Evolutionary conservation across 768 basidiomycete species (phyloP).

Genomic region (Hydnomerulius pinastri): DNA sequence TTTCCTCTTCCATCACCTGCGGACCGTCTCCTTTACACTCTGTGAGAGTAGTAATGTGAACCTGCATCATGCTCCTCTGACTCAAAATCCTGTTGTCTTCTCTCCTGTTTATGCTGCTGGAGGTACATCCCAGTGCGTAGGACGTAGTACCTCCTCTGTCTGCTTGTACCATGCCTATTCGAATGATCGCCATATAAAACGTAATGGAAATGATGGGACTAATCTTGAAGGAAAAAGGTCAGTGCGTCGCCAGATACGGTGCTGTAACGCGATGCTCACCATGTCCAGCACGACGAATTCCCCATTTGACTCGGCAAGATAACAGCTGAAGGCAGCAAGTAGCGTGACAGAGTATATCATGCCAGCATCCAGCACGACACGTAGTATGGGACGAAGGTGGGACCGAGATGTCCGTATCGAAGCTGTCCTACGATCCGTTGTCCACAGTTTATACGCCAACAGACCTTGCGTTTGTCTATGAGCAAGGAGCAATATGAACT

Average conservation of each 20-base stretch:
- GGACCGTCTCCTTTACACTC: constrained; percentile 5
- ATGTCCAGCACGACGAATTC: constrained; percentile 39
- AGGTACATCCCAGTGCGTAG: neutral
- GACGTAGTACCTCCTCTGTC: neutral
- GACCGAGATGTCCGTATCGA: constrained; percentile 14
- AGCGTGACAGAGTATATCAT: constrained; percentile 39
- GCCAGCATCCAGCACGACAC: constrained; percentile 39
- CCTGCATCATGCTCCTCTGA: neutral
- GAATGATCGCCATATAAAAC: constrained; percentile 46
- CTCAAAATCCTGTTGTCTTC: constrained; percentile 2
- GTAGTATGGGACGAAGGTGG: constrained; percentile 18
- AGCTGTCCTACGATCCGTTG: constrained; percentile 22
- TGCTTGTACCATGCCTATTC: constrained; percentile 26
- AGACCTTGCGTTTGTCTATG: constrained; percentile 19
- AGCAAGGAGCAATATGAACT: too few relatives aligned
- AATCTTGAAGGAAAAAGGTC: constrained; percentile 22
- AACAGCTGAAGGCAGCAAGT: constrained; percentile 32
- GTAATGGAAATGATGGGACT: constrained; percentile 43
- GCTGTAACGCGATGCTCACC: constrained; percentile 27
- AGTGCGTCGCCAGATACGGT: neutral
- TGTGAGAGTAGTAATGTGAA: constrained; percentile 6
- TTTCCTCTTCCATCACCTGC: too few relatives aligned
- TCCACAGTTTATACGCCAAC: constrained; percentile 33
- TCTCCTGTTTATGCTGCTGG: neutral
- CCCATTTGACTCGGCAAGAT: constrained; percentile 26